phyloP scores from a whole-genome alignment of 2,329 filamentous ascomycete species.

The Sporothrix sp. region DNA sequence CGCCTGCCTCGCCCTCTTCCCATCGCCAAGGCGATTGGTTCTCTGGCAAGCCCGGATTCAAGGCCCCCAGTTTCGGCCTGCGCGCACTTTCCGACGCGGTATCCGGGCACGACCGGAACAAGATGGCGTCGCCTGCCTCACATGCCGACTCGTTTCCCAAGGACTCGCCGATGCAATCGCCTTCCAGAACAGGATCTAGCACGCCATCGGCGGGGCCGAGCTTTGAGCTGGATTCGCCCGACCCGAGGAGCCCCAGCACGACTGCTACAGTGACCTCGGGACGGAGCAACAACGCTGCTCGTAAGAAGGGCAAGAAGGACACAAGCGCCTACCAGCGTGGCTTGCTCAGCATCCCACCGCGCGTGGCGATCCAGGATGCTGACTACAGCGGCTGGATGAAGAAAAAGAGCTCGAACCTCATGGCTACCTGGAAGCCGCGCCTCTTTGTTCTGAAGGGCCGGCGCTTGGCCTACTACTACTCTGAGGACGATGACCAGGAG shows the following conservation, averaged over 20 bases:
- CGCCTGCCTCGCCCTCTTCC: constrained; percentile 30
- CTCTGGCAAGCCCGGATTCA: constrained; percentile 38
- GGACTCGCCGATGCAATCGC: constrained; percentile 49
- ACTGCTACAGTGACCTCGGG: constrained; percentile 38
- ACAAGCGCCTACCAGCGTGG: constrained; percentile 91
- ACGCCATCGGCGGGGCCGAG: constrained; percentile 56
- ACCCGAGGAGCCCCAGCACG: constrained; percentile 48
- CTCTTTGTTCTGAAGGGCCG: constrained; percentile 92
- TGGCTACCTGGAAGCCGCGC: constrained; percentile 95
- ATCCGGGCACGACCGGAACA: constrained; percentile 42
- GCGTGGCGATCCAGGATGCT: constrained; percentile 73
- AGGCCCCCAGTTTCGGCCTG: constrained; percentile 54
- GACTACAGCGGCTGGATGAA: constrained; percentile 99
- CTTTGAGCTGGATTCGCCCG: constrained; percentile 69
- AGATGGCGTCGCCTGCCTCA: constrained; percentile 39
- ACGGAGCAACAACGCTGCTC: constrained; percentile 28
- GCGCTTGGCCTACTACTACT: constrained; percentile 91
- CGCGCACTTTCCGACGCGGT: constrained; percentile 77
- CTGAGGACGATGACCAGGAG: constrained; percentile 83
- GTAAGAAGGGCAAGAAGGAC: constrained; percentile 79
- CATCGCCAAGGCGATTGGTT: constrained; percentile 46
- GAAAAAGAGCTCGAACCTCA: constrained; percentile 91
- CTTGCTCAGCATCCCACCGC: constrained; percentile 67
- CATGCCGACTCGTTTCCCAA: constrained; percentile 41
- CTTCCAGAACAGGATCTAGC: constrained; percentile 67